Conservation (phyloP, 768 basidiomycete genomes). For the Kwoniella newhampshirensis region DNA sequence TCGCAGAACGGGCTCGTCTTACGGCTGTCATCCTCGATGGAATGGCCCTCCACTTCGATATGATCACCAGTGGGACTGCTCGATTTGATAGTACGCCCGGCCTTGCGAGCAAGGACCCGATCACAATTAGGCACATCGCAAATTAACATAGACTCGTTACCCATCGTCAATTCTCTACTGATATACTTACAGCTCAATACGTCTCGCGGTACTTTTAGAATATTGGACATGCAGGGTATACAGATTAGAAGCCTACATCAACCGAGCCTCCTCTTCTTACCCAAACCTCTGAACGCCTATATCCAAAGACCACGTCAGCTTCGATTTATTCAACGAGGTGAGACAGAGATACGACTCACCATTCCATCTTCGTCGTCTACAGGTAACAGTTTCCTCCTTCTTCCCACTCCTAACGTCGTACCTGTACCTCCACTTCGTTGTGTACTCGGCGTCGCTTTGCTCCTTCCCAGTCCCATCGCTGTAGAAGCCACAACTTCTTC, state of each 20-base stretch:
- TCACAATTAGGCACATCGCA: too few species aligned
- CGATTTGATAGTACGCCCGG: too few species aligned
- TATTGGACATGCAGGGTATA: slow-evolving; percentile 62
- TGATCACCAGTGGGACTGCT: too few species aligned
- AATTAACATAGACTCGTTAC: too few species aligned
- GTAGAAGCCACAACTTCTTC: neutral
- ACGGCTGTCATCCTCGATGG: too few species aligned
- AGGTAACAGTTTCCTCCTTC: slow-evolving; percentile 26
- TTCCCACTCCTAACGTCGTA: slow-evolving; percentile 16
- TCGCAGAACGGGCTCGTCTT: too few species aligned
- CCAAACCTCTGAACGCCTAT: slow-evolving; percentile 29
- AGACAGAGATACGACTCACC: neutral
- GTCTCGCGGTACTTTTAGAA: neutral
- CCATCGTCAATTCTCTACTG: too few species aligned
- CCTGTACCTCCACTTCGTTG: neutral
- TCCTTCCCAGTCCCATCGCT: slow-evolving; percentile 5
- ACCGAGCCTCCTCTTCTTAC: slow-evolving; percentile 26
- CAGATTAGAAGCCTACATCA: slow-evolving; percentile 49
- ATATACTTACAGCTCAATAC: too few species aligned
- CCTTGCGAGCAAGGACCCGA: too few species aligned
- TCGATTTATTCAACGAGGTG: neutral
- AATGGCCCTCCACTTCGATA: too few species aligned
- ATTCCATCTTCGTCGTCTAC: slow-evolving; percentile 33
- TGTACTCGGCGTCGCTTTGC: neutral
- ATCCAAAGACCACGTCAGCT: neutral